phyloP scores from a whole-genome alignment of 1,284 basidiomycete species.

The Irpex sp. region DNA sequence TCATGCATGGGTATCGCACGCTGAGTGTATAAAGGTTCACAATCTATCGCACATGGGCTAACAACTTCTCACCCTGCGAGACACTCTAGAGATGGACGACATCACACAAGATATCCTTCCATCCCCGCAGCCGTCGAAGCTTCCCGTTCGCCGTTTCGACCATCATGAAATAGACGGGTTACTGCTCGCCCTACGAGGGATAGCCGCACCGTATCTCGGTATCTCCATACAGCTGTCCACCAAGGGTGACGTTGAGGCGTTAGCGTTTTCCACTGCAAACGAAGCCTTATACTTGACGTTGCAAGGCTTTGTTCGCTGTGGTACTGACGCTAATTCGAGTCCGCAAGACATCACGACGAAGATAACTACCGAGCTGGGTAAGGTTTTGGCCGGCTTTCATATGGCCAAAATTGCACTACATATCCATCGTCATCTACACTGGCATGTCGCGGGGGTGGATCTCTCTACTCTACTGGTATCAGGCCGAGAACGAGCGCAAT shows the following conservation, averaged over 20 bases:
- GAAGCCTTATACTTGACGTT: constrained; percentile 1
- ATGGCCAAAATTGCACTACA: constrained; percentile 9
- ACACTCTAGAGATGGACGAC: not conserved
- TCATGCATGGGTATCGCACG: too few species aligned
- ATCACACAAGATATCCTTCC: not conserved
- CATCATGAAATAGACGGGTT: not conserved
- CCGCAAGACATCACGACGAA: not conserved
- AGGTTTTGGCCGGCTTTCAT: constrained; percentile 4
- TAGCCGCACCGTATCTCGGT: not conserved
- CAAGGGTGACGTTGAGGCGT: not conserved
- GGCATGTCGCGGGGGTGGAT: constrained; percentile 4
- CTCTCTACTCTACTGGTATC: constrained; percentile 2
- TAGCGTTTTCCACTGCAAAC: not conserved
- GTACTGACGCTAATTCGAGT: not conserved
- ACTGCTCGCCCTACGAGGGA: not conserved
- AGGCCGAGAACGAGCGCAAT: not conserved
- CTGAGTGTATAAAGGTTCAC: too few species aligned
- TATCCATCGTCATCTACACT: constrained; percentile 1
- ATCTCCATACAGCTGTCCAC: constrained; percentile 4
- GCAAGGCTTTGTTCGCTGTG: not conserved
- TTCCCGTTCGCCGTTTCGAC: not conserved
- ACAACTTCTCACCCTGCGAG: too few species aligned
- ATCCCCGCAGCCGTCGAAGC: not conserved
- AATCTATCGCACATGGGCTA: too few species aligned
- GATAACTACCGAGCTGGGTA: not conserved